Conservation (phyloP, 176 grass and related monocot species). For the Aegilops speltoides region DNA sequence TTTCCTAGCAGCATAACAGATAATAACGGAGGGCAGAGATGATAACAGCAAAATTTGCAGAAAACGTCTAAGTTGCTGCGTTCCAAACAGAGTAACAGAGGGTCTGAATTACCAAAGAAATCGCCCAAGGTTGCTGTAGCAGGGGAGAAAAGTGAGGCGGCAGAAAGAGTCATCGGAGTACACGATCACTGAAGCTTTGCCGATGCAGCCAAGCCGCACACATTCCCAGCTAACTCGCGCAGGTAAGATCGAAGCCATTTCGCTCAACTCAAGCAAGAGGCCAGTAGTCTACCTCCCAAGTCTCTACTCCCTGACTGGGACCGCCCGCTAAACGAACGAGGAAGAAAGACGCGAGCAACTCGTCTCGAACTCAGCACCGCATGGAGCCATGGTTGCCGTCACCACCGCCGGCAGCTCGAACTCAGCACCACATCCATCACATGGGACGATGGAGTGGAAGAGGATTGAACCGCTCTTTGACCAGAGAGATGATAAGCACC, state of each 20-base stretch:
- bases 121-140: not conserved
- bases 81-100: no score
- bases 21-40: no score
- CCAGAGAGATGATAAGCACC: not conserved
- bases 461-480: not conserved
- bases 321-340: not conserved
- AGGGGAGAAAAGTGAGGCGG: not conserved
- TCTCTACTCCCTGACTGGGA: no score
- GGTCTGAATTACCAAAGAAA: no score
- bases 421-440: not conserved
- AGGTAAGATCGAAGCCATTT: not conserved
- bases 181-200: not conserved
- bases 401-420: not conserved
- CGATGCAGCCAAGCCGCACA: not conserved
- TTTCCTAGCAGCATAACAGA: no score
- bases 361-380: not conserved
- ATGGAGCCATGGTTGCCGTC: not conserved
- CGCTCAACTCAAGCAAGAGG: not conserved
- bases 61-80: no score
- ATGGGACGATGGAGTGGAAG: not conserved
- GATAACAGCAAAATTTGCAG: no score
- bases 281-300: no score
- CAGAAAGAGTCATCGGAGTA: not conserved
- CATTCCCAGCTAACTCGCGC: conserved; percentile 12
- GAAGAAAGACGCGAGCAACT: not conserved